Evolutionary conservation across 75 land plant genomes (phyloP).

Genomic region (Larix kaempferi): DNA sequence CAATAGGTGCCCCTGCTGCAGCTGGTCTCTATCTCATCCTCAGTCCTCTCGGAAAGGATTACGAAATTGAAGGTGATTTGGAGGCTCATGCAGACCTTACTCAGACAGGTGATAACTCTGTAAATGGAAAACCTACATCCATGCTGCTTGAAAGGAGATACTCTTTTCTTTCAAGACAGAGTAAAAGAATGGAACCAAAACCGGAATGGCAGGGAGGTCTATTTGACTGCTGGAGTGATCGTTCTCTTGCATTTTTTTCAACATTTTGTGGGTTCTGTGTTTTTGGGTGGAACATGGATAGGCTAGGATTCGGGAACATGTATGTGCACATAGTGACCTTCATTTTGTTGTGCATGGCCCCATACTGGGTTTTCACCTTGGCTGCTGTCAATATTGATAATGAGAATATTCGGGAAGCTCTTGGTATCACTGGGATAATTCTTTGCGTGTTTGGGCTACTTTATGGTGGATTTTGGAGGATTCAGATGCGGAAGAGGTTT

Average conservation of each 20-base stretch:
- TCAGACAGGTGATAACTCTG: not conserved
- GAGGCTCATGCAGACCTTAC: slow-evolving; percentile 24
- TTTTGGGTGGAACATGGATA: slow-evolving; percentile 95
- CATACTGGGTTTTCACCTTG: slow-evolving; percentile 71
- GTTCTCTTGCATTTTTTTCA: slow-evolving; percentile 42
- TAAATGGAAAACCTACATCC: not conserved
- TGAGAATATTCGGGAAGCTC: slow-evolving; percentile 35
- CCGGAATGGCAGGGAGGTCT: slow-evolving; percentile 81
- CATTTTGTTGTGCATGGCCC: slow-evolving; percentile 73
- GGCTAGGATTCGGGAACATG: slow-evolving; percentile 96
- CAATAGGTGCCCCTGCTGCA: slow-evolving; percentile 59
- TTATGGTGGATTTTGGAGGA: slow-evolving; percentile 95
- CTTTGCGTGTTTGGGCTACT: slow-evolving; percentile 77
- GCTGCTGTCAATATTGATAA: slow-evolving; percentile 74
- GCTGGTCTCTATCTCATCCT: slow-evolving; percentile 61
- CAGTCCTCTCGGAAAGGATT: slow-evolving; percentile 75
- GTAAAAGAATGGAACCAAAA: slow-evolving; percentile 25
- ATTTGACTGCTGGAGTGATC: slow-evolving; percentile 56
- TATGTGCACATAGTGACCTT: slow-evolving; percentile 87
- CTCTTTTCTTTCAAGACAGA: slow-evolving; percentile 50
- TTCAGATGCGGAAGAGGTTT: slow-evolving; percentile 76
- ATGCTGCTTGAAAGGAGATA: slow-evolving; percentile 29
- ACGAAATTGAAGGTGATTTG: slow-evolving; percentile 37
- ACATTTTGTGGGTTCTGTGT: slow-evolving; percentile 69
- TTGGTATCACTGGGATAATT: slow-evolving; percentile 57